Base-by-base conservation (phyloP, 257 asterid species). In the Apocynum venetum region DNA sequence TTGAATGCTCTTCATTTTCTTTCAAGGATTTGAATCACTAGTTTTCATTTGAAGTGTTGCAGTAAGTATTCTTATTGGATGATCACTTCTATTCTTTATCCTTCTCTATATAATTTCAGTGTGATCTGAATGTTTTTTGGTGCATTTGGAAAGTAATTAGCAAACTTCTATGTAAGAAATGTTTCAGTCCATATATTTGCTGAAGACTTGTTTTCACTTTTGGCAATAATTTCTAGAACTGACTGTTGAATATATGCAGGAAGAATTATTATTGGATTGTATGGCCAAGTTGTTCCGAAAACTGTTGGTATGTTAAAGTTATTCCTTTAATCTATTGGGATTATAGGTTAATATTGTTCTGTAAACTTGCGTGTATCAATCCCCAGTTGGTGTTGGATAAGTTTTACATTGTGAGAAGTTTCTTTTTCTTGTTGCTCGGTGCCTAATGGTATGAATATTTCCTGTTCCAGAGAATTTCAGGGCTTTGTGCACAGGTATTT, bases 401-500 rank as follows among this genome's bases (percentile, higher is more conserved):
- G 6, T 68, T 66, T 14, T 43, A 20, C 2, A n/a, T 55, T 76
- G 14, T 56, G 19, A 12, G 51, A 25, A 51, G 25, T 1, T 2
- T 17, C 31, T 74, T 64, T 71, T 20, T 41, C 40, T 36, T 72
- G 31, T 15, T 64, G 31, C 52, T 8, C 55, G 25, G 53, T 73
- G 64, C 44, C 78, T 86, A 57, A 82, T 78, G 77, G 67, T 69
- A 56, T 80, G 59, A 65, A 2, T 20, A 66, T 73, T 79, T 78
- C 73, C 77, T 14, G 53, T 79, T 86, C 87, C 99, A 96, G 99
- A 93, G 86, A 96, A 96, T 82, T 96, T 96, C 81, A 86, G 99
- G 85, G 95, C 97, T 74, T 89, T 96, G 85, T 93, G 99, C 89
- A 96, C 98, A 89, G 99, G 99, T 96, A 93, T 71, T 87, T 47